Evolutionary conservation across 2,329 filamentous ascomycete genomes (phyloP), one percentile per base, ranked within the genome.

Genomic region (Chaetothyriales sp.): DNA sequence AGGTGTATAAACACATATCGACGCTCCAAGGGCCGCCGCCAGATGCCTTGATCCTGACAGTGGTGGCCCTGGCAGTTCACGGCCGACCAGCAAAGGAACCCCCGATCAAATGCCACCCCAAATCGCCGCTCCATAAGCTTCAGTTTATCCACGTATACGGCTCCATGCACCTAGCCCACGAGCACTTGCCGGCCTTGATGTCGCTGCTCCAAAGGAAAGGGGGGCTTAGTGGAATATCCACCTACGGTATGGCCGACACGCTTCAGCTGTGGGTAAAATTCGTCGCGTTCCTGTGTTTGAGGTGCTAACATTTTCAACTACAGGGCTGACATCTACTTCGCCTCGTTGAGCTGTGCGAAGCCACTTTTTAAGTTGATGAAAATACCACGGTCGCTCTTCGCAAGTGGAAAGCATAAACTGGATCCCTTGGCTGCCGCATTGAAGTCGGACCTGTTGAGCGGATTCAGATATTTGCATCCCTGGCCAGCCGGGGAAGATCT

Each of bases 221-320:
- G 13, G 56, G 56, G 1, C 48, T 58, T 13, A 51, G 53, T 9
- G 48, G 40, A 8, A 18, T 58, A 7, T 25, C 54, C 18, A 19
- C 54, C 29, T 58, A 53, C 44, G 54, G 54, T 13, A 44, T 58
- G 47, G 54, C 56, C 8, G 56, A 58, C 43, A 58, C 52, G n/a
- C 40, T 58, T 40, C 50, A 53, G n/a, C 25, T 58, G 56, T 58
- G 48, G 49, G 51, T 51, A 8, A 9, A 22, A 18, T 50, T 37
- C 44, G 1, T 44, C n/a, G 40, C 44, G 20, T 19, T 18, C 25
- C 10, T 4, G 2, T 43, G n/a, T 33, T 18, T 18, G 5, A 48
- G 18, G 10, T 40, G 44, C 50, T 47, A 7, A 25, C 19, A 44
- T 7, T 49, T 7, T 49, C 43, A 18, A 40, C 29, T 22, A 33